These are phyloP conservation scores for Ustanciosporium gigantosporum DNA, from an alignment of 1,284 basidiomycete genomes.

Conservation along the genomic window DNA sequence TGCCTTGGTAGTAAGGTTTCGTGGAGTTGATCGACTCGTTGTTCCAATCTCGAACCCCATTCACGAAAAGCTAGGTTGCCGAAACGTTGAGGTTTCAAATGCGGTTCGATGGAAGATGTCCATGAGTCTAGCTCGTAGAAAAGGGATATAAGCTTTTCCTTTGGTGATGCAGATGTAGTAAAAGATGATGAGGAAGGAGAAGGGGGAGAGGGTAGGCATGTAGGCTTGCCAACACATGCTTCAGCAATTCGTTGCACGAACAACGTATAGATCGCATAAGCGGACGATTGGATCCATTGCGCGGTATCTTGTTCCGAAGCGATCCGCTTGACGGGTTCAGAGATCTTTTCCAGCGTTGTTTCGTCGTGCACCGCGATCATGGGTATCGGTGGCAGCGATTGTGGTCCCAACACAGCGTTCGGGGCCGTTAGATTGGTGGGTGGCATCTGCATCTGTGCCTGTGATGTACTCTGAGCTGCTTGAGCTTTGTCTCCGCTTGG, in stretches of 20 bases:
- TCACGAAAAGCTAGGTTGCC: conserved; percentile 89
- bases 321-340: conserved; percentile 49
- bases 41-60: conserved; percentile 78
- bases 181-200: background rate
- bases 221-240: conserved; percentile 53
- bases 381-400: conserved; percentile 27
- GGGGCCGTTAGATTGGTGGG: background rate
- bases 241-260: conserved; percentile 57
- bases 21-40: conserved; percentile 29
- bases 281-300: conserved; percentile 48
- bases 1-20: conserved; percentile 65
- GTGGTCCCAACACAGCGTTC: conserved; percentile 7
- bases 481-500: no score
- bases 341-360: conserved; percentile 13
- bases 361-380: conserved; percentile 11
- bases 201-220: conserved; percentile 7
- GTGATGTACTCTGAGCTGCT: background rate
- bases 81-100: conserved; percentile 82
- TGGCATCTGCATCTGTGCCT: background rate
- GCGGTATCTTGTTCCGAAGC: conserved; percentile 54
- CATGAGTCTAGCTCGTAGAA: conserved; percentile 75
- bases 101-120: conserved; percentile 81
- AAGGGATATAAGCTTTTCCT: conserved; percentile 66
- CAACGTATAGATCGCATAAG: conserved; percentile 46
- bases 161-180: background rate